These are phyloP conservation scores for Penicillium steckii DNA, from an alignment of 495 filamentous ascomycete species.

Conservation along the genomic window DNA sequence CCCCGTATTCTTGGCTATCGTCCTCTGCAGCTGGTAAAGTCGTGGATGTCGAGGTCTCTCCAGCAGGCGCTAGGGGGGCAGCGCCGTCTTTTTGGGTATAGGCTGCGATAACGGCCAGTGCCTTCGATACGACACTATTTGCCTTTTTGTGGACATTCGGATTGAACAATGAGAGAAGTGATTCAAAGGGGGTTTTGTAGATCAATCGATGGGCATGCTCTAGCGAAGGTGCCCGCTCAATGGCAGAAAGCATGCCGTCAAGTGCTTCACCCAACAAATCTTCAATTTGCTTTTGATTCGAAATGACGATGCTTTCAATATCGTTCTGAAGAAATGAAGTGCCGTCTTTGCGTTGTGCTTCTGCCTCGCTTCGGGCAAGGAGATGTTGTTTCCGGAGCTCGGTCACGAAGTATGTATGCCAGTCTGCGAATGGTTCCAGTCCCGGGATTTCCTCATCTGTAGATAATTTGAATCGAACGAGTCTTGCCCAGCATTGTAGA, in stretches of 20 bases:
- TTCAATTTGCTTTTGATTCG: constrained; percentile 64
- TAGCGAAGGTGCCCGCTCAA: constrained; percentile 38
- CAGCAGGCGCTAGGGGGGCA: constrained; percentile 12
- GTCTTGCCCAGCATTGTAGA: constrained; percentile 74
- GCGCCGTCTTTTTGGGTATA: constrained; percentile 37
- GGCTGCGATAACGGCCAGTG: constrained; percentile 34
- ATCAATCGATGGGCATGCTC: constrained; percentile 37
- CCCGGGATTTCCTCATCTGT: constrained; percentile 49
- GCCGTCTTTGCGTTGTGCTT: constrained; percentile 49
- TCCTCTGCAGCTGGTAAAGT: constrained; percentile 40
- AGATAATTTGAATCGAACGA: constrained; percentile 72
- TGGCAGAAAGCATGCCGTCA: constrained; percentile 46
- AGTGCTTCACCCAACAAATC: constrained; percentile 55
- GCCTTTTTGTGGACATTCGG: constrained; percentile 32
- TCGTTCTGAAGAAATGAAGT: constrained; percentile 45
- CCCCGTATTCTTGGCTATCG: constrained; percentile 75
- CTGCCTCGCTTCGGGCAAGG: constrained; percentile 59
- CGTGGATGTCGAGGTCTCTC: constrained; percentile 2
- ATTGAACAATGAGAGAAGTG: constrained; percentile 40
- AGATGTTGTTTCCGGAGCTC: constrained; percentile 59
- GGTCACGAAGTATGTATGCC: constrained; percentile 61
- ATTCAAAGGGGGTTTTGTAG: constrained; percentile 34
- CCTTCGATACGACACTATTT: constrained; percentile 37
- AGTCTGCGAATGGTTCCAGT: constrained; percentile 62
- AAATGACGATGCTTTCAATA: constrained; percentile 54